Conservation (phyloP, 2,329 filamentous ascomycete species). For the Colletotrichum abscissum region DNA sequence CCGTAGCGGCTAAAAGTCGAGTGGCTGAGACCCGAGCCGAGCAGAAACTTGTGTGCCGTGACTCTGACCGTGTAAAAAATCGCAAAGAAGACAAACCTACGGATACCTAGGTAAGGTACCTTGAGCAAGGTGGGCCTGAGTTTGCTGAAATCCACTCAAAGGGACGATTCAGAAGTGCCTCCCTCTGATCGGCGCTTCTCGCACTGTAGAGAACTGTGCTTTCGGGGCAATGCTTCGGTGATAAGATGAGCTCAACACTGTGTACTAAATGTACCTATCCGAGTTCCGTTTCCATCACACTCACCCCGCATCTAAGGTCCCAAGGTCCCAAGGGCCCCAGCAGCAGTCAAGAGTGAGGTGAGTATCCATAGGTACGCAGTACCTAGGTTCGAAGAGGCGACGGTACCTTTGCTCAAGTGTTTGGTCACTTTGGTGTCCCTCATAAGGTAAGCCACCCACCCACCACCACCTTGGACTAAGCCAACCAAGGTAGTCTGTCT, state of each 20-base stretch:
- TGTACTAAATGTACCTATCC: background rate
- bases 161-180: background rate
- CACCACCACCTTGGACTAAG: no score
- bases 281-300: background rate
- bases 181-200: no score
- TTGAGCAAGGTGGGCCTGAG: background rate
- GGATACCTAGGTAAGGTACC: no score
- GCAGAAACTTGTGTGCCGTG: background rate
- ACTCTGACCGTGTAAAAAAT: background rate
- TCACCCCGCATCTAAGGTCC: background rate
- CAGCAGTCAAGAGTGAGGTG: background rate
- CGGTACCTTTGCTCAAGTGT: no score
- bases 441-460: background rate
- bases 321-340: background rate
- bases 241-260: background rate
- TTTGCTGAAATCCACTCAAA: background rate
- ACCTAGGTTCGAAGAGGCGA: no score
- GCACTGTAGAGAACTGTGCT: no score
- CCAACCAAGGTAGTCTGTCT: no score
- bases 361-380: background rate
- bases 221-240: no score
- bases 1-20: constrained; percentile 6
- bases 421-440: background rate
- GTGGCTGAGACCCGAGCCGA: background rate
- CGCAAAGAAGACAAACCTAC: background rate